Conservation (phyloP, 441 rosid genomes). For the Theobroma grandiflorum region DNA sequence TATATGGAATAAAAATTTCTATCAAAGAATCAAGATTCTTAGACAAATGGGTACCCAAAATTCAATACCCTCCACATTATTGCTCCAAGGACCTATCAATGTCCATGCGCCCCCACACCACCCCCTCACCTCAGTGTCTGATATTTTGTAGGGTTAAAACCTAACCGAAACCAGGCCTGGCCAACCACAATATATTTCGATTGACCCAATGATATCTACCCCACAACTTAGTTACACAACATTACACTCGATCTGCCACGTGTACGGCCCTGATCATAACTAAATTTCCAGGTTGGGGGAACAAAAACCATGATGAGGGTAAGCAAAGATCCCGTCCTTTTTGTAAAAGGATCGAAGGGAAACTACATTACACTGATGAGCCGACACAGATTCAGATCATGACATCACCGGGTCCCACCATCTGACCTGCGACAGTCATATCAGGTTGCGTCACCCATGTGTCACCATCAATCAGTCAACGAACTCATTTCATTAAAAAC, state of each 20-base stretch:
- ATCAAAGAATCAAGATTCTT: neutral
- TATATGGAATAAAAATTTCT: neutral
- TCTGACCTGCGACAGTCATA: neutral
- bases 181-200: neutral
- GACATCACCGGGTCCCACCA: slow-evolving; percentile 32
- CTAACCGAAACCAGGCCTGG: neutral
- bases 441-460: slow-evolving; percentile 35
- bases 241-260: neutral
- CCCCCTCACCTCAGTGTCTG: neutral
- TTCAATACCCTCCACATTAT: neutral
- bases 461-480: slow-evolving; percentile 20
- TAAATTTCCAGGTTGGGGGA: neutral
- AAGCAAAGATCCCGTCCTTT: neutral
- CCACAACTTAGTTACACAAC: neutral
- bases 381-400: slow-evolving; percentile 49
- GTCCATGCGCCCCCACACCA: neutral
- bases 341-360: no score
- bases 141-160: neutral
- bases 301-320: neutral
- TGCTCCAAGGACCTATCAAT: neutral
- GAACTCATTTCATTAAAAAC: neutral
- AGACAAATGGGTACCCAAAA: neutral
- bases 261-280: neutral
- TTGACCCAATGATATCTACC: neutral
- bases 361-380: neutral